Evolutionary conservation across 129 eudicot species (phyloP).

Genomic region (Centrapalus pauciflorus): DNA sequence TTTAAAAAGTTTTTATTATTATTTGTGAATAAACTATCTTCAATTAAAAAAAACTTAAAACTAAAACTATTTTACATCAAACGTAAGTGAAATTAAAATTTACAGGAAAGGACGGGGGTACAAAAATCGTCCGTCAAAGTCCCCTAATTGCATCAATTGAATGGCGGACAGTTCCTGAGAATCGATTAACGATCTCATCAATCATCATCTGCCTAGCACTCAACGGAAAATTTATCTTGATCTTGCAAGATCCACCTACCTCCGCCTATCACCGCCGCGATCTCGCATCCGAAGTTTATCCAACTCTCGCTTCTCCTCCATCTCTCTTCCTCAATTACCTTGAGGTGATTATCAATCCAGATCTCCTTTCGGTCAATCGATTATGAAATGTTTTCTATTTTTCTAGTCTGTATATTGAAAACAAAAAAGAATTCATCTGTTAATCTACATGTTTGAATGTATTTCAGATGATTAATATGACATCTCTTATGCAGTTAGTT

Average conservation of each 20-base stretch:
- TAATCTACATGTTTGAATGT: constrained; percentile 1
- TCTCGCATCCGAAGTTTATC: constrained; percentile 1
- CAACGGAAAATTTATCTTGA: constrained; percentile 15
- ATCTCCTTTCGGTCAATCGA: constrained; percentile 22
- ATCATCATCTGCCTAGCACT: constrained; percentile 19
- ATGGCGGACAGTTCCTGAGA: constrained; percentile 32
- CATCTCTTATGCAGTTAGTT: constrained; percentile 1
- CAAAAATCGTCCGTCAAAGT: constrained; percentile 21
- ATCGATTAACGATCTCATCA: constrained; percentile 25
- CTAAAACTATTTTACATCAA: too few relatives aligned
- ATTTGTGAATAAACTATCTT: too few relatives aligned
- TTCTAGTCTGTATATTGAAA: constrained; percentile 8
- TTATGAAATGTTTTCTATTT: background rate
- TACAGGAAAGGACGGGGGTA: too few relatives aligned
- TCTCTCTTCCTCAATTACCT: constrained; percentile 1
- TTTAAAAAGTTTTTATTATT: too few relatives aligned
- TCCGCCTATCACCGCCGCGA: constrained; percentile 25
- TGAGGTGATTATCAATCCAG: constrained; percentile 24
- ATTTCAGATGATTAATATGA: background rate
- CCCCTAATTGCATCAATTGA: constrained; percentile 9
- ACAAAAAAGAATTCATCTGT: background rate
- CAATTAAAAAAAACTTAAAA: too few relatives aligned
- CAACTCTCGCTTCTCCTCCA: background rate
- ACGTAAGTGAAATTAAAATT: too few relatives aligned
- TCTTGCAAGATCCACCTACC: constrained; percentile 22